Base-by-base conservation (phyloP, 129 eudicot genomes). In the Centaurea solstitialis region DNA sequence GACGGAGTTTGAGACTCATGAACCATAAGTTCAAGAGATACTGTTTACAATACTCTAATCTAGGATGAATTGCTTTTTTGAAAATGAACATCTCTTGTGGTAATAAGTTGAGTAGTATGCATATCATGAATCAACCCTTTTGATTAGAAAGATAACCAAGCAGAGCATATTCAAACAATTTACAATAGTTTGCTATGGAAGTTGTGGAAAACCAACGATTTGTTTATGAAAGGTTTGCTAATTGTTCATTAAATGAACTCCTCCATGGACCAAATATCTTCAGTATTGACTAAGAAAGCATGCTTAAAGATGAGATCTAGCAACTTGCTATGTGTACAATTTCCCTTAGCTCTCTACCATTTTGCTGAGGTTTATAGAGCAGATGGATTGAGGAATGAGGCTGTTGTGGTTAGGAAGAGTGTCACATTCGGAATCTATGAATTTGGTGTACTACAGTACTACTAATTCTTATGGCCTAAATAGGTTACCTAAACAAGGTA, bases 311-410 rank as follows among this genome's bases (percentile, higher is more conserved):
- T 41, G 47, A 41, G 17, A 15, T 50, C 20, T 15, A 12, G 59
- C n/a, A 47, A 47, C 59, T 12, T 47, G 59, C 59, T 50, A 50
- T 50, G 62, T 50, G 62, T 50, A 50, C 62, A 50, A 18, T 50
- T 47, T 4, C 21, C 2, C 8, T 50, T 15, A 17, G 62, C 20
- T 61, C 20, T 61, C 45, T 24, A 7, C 67, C 26, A 43, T 23
- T 67, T 78, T 38, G 12, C 6, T 41, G 74, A n/a, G 38, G 43
- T 68, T 24, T 79, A 22, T 18, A 68, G 13, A 68, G 43, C 35
- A 33, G 15, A 68, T 75, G 17, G 23, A 28, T 10, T 75, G 70
- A 75, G 53, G 40, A 45, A 43, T 74, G 73, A 77, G 41, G 81
- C 81, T 45, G 67, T 26, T 15, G 65, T 66, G 11, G 17, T 67